Conservation (phyloP, 1,284 basidiomycete species). For the Veloporphyrellus conicus region DNA sequence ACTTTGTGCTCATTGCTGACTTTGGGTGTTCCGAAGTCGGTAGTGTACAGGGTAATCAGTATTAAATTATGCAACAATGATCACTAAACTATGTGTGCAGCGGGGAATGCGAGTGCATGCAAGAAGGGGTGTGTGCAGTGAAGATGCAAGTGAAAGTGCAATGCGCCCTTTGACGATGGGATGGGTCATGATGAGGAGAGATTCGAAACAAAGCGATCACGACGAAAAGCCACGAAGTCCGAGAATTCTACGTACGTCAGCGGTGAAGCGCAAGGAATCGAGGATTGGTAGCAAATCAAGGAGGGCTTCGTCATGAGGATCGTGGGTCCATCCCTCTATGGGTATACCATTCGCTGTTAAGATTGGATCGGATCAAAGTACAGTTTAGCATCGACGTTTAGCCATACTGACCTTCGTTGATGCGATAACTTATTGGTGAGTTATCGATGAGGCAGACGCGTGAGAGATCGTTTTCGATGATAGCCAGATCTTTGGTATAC, state of each 20-base stretch:
- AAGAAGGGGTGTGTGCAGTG: slow-evolving; percentile 20
- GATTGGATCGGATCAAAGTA: slow-evolving; percentile 6
- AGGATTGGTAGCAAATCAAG: slow-evolving; percentile 93
- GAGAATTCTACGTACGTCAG: slow-evolving; percentile 89
- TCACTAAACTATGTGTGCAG: slow-evolving; percentile 31
- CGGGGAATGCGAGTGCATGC: slow-evolving; percentile 28
- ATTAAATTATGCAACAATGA: slow-evolving; percentile 37
- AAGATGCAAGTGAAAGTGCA: slow-evolving; percentile 27
- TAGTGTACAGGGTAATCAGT: slow-evolving; percentile 38
- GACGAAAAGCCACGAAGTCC: slow-evolving; percentile 68
- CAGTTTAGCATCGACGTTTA: neutral
- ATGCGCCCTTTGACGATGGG: slow-evolving; percentile 15
- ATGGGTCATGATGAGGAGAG: neutral
- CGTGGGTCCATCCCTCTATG: slow-evolving; percentile 98
- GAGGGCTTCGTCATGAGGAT: slow-evolving; percentile 94
- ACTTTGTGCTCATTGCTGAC: slow-evolving; percentile 19
- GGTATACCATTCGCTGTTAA: slow-evolving; percentile 90
- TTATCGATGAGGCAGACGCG: slow-evolving; percentile 95
- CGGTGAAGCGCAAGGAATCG: slow-evolving; percentile 93
- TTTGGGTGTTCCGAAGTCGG: slow-evolving; percentile 23
- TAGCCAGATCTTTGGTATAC: slow-evolving; percentile 89
- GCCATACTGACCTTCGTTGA: slow-evolving; percentile 77
- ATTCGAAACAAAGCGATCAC: slow-evolving; percentile 17
- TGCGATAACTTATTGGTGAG: slow-evolving; percentile 87
- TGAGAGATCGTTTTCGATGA: slow-evolving; percentile 86